Base-by-base conservation (phyloP, 2,329 filamentous ascomycete genomes). In the Neonectria faginata region DNA sequence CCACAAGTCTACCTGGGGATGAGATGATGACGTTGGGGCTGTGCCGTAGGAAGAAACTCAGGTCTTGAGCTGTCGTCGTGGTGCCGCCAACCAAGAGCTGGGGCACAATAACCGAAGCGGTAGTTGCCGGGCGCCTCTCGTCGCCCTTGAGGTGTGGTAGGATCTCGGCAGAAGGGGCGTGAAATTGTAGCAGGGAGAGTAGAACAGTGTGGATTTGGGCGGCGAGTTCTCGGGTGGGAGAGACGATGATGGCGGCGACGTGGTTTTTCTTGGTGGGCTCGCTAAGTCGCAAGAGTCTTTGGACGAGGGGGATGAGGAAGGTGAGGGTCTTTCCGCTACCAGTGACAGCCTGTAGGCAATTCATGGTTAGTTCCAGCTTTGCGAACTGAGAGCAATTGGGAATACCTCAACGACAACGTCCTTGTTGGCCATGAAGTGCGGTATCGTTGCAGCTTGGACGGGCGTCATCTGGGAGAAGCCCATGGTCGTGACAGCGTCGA, bases 361-460 rank as follows among this genome's bases (percentile, higher is more conserved):
- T 5, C 7, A 27, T 5, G 54, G 25, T 25, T 22, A 62, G 48
- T 39, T 39, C 60, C n/a, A 68, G 42, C 22, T 10, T 9, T 36
- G 10, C 3, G 33, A 36, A n/a, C 51, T 14, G 1, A 18, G 54
- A 3, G 44, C 7, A 18, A n/a, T 39, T 3, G 2, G 8, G 59
- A 76, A 51, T 76, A 88, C 89, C 82, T 97, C 93, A 6, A 97
- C 94, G 1, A 97, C 94, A 5, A 97, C 92, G 79, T 97, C 94
- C 75, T 97, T 97, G 77, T 97, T 92, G 56, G 89, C 90, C 80
- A 94, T 90, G 76, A 97, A 96, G 56, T 97, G 87, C 12, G 94
- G 93, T 70, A 97, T 91, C 5, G 93, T 91, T 64, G 93, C 95
- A 48, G 94, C 93, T 81, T 98, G 95, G n/a, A 97, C 94, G 1